Evolutionary conservation across 352 stramenopile genomes (phyloP).

Genomic region (Phytopythium ostracodes): DNA sequence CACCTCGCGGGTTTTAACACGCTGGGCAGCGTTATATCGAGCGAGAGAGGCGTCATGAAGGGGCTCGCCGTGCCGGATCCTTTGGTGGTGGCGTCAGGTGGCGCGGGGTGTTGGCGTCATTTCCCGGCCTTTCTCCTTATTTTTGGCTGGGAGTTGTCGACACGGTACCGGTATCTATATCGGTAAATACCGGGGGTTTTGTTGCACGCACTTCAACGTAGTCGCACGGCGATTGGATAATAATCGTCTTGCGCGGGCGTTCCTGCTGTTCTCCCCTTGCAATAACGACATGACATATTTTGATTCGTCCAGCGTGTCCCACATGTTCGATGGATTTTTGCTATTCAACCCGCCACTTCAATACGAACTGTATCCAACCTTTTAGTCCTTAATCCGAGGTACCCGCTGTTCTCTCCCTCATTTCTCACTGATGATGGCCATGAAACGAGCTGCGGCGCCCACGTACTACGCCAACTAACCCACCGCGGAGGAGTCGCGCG

Average conservation of each 20-base stretch:
- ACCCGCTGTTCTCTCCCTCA: background rate
- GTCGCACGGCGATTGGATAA: background rate
- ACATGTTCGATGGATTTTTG: background rate
- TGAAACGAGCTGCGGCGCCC: background rate
- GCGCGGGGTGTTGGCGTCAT: no score
- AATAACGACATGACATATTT: background rate
- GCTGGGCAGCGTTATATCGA: background rate
- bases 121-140: no score
- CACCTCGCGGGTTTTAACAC: background rate
- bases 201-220: background rate
- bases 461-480: background rate
- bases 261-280: background rate
- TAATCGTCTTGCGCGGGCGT: background rate
- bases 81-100: background rate
- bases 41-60: background rate
- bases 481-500: background rate
- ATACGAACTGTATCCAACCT: constrained; percentile 4
- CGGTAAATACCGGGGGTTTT: background rate
- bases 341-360: background rate
- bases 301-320: background rate
- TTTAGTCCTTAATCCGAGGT: background rate
- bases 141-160: no score
- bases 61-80: background rate
- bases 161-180: background rate
- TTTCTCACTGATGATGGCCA: background rate